Percentiles rank a stretch among this genome's conserved stretches.
These are phyloP conservation scores for Wickerhamiella dianesei DNA, from an alignment of 805 yeast species.

Conservation along the genomic window DNA sequence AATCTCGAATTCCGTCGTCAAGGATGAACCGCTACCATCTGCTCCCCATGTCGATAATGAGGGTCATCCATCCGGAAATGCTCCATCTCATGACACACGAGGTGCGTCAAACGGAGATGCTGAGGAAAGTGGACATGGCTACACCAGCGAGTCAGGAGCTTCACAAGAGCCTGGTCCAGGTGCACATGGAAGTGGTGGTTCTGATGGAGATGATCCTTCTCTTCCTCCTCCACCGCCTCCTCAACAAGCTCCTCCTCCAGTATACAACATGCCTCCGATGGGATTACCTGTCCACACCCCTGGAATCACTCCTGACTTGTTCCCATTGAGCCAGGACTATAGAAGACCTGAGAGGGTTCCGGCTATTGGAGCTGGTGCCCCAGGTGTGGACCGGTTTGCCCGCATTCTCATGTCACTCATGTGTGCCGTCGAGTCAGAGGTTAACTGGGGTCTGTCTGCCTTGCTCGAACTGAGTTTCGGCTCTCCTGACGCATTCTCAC, in stretches of 20 bases:
- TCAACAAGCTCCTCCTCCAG: constrained; percentile 7
- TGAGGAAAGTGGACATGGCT: no score
- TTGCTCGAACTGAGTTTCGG: constrained; percentile 33
- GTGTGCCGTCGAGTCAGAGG: constrained; percentile 51
- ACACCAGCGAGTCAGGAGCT: no score
- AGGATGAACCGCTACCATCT: no score
- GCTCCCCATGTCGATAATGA: no score
- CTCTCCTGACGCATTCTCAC: constrained; percentile 13
- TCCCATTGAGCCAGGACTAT: constrained; percentile 19
- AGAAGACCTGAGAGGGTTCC: constrained; percentile 11
- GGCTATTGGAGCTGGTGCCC: constrained; percentile 24
- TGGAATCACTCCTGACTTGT: constrained; percentile 21
- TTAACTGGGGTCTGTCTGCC: constrained; percentile 56
- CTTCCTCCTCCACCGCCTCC: constrained; percentile 1
- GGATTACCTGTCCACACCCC: constrained; percentile 26
- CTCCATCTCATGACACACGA: no score
- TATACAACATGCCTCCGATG: constrained; percentile 21
- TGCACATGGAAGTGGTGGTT: background rate
- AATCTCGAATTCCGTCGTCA: no score
- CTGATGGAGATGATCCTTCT: background rate
- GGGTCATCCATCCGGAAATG: no score
- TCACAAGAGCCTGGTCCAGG: no score
- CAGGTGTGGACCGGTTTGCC: constrained; percentile 50
- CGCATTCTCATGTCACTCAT: constrained; percentile 60
- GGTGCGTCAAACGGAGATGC: no score